Conservation (phyloP, 108 stramenopile genomes). For the Skeletonema marinoi region DNA sequence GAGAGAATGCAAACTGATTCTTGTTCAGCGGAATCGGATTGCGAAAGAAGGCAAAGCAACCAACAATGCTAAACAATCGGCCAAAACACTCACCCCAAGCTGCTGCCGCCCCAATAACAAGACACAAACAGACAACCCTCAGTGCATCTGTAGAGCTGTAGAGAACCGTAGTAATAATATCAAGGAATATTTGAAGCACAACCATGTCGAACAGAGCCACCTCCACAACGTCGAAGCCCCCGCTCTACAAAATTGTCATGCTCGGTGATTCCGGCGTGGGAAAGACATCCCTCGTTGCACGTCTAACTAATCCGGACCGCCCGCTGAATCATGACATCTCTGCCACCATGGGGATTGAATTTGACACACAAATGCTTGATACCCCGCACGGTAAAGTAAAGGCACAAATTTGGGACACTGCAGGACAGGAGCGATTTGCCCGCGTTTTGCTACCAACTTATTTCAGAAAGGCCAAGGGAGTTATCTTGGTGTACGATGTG, state of each 20-base stretch:
- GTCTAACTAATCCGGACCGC: constrained; percentile 84
- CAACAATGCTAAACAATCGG: too few species aligned
- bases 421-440: constrained; percentile 92
- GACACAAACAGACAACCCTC: too few species aligned
- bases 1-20: too few species aligned
- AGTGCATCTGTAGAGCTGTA: too few species aligned
- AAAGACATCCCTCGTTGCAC: constrained; percentile 87
- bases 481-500: constrained; percentile 90
- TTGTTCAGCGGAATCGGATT: too few species aligned
- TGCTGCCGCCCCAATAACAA: too few species aligned
- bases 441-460: constrained; percentile 89
- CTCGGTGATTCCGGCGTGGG: constrained; percentile 92
- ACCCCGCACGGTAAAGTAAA: constrained; percentile 91
- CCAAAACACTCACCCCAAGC: too few species aligned
- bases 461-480: constrained; percentile 92
- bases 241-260: constrained; percentile 94
- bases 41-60: too few species aligned
- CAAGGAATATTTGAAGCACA: too few species aligned
- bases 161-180: too few species aligned
- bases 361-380: constrained; percentile 94
- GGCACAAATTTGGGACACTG: constrained; percentile 95
- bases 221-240: constrained; percentile 82
- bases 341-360: constrained; percentile 95
- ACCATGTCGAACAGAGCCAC: constrained; percentile 74
- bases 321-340: constrained; percentile 90